Base-by-base conservation (phyloP, 2,329 filamentous ascomycete genomes). In the Fusarium napiforme region DNA sequence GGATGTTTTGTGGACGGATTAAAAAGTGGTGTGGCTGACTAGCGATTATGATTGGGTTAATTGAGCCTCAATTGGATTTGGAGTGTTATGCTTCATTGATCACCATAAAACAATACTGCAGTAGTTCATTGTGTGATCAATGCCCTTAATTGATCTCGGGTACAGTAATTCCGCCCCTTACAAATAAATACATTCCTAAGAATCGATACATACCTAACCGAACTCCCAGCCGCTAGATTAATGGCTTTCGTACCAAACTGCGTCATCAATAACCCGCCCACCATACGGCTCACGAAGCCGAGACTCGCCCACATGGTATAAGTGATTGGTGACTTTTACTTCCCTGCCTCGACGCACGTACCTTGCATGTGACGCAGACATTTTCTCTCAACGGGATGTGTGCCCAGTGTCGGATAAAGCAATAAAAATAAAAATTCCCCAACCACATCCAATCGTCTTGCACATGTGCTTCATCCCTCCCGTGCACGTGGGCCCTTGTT, bases 401-500 rank as follows among this genome's bases (percentile, higher is more conserved):
- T 46, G 23, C 42, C 30, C n/a, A 50, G 30, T 19, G n/a, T 34
- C 47, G 47, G 34, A 16, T 53, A 53, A 21, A 53, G 21, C 23
- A 39, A 53, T 53, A 21, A 39, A 19, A 53, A 53, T 12, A 32
- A 15, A 34, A 14, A 34, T 53, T n/a, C 50, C 34, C 23, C 37
- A 39, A 39, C 34, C 50, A 39, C 34, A 36, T 37, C 71, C 71
- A 73, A 73, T 73, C 71, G n/a, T 47, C 42, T 59, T 32, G 26
- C 46, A 39, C 71, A 73, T 72, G 71, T 74, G 71, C 66, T 49
- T 15, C n/a, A 37, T 14, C 43, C 34, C 49, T 60, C 42, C 53
- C 42, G 10, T 71, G 63, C 71, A 74, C 71, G 67, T 73, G 71
- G 58, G 68, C 57, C 34, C 32, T 37, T 28, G 32, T 28, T 30